Base-by-base conservation (phyloP, 352 stramenopile species). In the Phytophthora boehmeriae region DNA sequence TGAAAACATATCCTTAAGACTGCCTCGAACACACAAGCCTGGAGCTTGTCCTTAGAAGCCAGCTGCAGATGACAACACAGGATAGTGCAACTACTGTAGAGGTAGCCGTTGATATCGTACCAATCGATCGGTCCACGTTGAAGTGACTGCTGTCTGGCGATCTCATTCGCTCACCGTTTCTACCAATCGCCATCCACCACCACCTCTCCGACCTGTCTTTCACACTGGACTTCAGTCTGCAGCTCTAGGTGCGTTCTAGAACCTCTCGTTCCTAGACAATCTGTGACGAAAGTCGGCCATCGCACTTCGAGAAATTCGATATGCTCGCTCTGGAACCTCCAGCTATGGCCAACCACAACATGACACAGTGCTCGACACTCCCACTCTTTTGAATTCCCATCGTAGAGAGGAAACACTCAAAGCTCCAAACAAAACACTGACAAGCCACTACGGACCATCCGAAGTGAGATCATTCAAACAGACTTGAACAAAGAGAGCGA, bases 51-150 rank as follows among this genome's bases (percentile, higher is more conserved):
- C n/a, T n/a, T n/a, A n/a, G n/a, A n/a, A n/a, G n/a, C n/a, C n/a
- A n/a, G n/a, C n/a, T n/a, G n/a, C n/a, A n/a, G n/a, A n/a, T n/a
- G n/a, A n/a, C n/a, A n/a, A n/a, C n/a, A n/a, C n/a, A n/a, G n/a
- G n/a, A n/a, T n/a, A n/a, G n/a, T n/a, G n/a, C n/a, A n/a, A n/a
- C n/a, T n/a, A n/a, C n/a, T n/a, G n/a, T n/a, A 30, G 6, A 30
- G 25, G 25, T 30, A 6, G 3, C 6, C 6, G 25, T 30, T 30
- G 25, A 8, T 30, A 8, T 30, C 6, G 25, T 30, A 30, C 25
- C 25, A 30, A 30, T 30, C 3, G 6, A 30, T 30, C 25, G 25
- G 95, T 39, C 3, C 34, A 39, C 3, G 34, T 39, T 39, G 34
- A 39, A 39, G 34, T 11, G 34, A 9, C 14, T n/a, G n/a, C n/a